Evolutionary conservation across 331 rosid genomes (phyloP).

Genomic region (Malus hybrid): DNA sequence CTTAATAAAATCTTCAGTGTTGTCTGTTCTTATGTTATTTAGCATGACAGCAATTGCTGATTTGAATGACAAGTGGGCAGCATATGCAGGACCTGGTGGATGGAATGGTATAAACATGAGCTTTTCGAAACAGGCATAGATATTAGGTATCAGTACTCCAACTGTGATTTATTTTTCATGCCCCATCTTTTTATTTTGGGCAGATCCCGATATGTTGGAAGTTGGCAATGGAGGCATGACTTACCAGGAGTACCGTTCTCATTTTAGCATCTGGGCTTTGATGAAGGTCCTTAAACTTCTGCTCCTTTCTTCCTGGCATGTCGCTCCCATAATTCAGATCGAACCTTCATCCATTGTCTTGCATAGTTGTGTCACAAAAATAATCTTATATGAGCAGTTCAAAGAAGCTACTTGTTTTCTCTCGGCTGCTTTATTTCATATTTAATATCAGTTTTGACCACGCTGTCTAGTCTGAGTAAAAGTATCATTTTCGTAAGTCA

Average conservation of each 20-base stretch:
- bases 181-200: conserved; percentile 10
- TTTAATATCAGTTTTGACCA: not conserved
- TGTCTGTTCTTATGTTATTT: conserved; percentile 18
- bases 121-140: conserved; percentile 12
- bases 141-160: conserved; percentile 7
- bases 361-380: not conserved
- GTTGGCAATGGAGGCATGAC: conserved; percentile 99
- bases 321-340: not conserved
- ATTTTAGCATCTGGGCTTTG: conserved; percentile 97
- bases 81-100: conserved; percentile 99
- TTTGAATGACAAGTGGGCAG: conserved; percentile 90
- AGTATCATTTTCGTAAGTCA: not conserved
- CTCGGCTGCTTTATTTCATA: not conserved
- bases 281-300: conserved; percentile 50
- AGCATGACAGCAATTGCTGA: conserved; percentile 94
- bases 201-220: conserved; percentile 99
- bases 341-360: not conserved
- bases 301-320: not conserved
- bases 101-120: conserved; percentile 70
- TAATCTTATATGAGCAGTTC: not conserved
- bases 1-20: not conserved
- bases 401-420: not conserved
- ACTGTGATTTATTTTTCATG: conserved; percentile 1
- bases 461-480: not conserved
- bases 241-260: conserved; percentile 77